A percentile compares a stretch with the other conserved stretches of the same genome.
Conservation (phyloP, 768 basidiomycete species). For the Leccinum broughii region DNA sequence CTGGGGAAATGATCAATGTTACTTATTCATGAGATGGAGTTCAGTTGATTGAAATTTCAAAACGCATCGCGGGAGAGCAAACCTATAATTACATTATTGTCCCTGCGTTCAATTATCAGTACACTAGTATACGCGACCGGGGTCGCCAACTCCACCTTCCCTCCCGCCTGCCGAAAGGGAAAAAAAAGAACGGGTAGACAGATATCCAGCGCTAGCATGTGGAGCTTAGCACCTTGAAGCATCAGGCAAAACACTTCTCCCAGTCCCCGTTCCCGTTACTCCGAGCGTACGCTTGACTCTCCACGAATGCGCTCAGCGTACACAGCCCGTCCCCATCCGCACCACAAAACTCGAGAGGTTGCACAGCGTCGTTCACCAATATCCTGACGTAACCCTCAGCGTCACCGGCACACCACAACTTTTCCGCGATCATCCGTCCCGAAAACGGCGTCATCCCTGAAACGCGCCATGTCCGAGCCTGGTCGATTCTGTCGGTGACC, state of each 20-base stretch:
- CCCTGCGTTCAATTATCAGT: too few relatives aligned
- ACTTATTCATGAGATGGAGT: too few relatives aligned
- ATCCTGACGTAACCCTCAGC: conserved; percentile 58
- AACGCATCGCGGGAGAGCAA: too few relatives aligned
- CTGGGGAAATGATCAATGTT: too few relatives aligned
- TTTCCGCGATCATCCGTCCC: conserved; percentile 73
- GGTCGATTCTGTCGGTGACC: conserved; percentile 20
- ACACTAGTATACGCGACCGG: too few relatives aligned
- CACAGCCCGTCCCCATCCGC: conserved; percentile 60
- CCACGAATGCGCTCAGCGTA: conserved; percentile 60
- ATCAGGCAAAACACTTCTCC: conserved; percentile 53
- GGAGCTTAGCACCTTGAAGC: background rate
- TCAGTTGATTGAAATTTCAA: too few relatives aligned
- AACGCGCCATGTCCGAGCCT: conserved; percentile 49
- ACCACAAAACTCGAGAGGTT: conserved; percentile 61
- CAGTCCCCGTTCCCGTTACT: conserved; percentile 72
- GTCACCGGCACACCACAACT: conserved; percentile 46
- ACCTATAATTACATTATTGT: too few relatives aligned
- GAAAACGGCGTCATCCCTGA: conserved; percentile 73
- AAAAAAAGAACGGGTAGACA: background rate
- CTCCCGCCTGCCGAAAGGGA: too few relatives aligned
- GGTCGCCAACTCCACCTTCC: too few relatives aligned
- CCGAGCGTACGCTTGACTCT: conserved; percentile 68
- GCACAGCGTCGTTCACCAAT: conserved; percentile 73
- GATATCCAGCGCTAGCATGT: background rate